Base-by-base conservation (phyloP, 495 filamentous ascomycete genomes). In the Pyronema omphalodes region DNA sequence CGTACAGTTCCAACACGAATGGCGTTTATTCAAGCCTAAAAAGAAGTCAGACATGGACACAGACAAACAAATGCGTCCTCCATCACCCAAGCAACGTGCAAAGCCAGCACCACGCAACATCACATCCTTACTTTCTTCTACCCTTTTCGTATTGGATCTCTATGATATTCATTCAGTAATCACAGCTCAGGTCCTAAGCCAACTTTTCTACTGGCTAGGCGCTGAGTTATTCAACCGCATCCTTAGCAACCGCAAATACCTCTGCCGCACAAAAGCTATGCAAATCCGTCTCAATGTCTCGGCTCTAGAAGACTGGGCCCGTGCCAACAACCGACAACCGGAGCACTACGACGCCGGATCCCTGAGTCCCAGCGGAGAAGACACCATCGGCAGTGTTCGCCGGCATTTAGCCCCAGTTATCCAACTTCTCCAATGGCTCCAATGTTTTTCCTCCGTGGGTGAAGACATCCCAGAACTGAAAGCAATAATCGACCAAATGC, bases 201-300 rank as follows among this genome's bases (percentile, higher is more conserved):
- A 99, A 65, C 76, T 99, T 1, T 74, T 95, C 40, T 99, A 94
- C 68, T 99, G 91, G 91, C 75, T 99, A 11, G 82, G 91, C 1
- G 88, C 89, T 0, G 91, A 99, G 65, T 76, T 96, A 11, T 99
- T 99, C 72, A 99, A 99, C 65, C 86, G 93, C 55, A 86, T 96
- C 65, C 88, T 96, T 81, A 88, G 83, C 11, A 94, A 88, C 57
- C 82, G 86, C 54, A 86, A 88, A 66, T 99, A 95, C 62, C 76
- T 99, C 6, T 88, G 91, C 5, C 80, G 91, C 34, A 99, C 91
- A 11, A 99, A 99, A 67, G 91, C 91, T 6, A 96, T 99, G 91
- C 93, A 99, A 62, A 95, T 99, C 56, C 86, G 91, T 56, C 94
- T 99, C 86, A 99, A 99, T 65, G 80, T 96, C 23, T 96, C 91